Evolutionary conservation across 2,329 filamentous ascomycete genomes (phyloP), one percentile per base, ranked within the genome.

Genomic region (Passalora sequoiae): DNA sequence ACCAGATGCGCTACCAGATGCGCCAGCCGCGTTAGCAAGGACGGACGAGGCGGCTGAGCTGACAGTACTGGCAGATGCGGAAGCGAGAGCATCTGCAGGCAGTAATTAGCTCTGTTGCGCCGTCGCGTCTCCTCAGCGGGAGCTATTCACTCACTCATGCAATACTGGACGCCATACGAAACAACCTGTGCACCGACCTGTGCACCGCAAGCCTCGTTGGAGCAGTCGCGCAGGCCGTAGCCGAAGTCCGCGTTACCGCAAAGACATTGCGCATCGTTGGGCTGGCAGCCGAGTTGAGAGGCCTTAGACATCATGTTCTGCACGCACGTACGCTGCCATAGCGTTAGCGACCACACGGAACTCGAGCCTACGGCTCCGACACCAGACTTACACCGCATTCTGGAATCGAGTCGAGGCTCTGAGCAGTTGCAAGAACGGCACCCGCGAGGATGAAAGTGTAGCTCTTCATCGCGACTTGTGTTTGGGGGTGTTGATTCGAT

Each of bases 221-320:
- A 47, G 54, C 65, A 67, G 51, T 67, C 65, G 40, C 65, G 62
- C 19, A 67, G 56, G 50, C 65, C 65, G 51, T 61, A 65, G 45
- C 62, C 62, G 50, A 66, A 67, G 47, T 60, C 48, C 29, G 53
- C 54, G 42, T 61, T 53, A 32, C 44, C 47, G 60, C 65, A 67
- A 53, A 62, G 61, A 60, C 65, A 67, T 19, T 46, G 48, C 16
- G 58, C 54, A 51, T 67, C 58, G 47, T 54, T 55, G 12, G 24
- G 32, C 20, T 22, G 19, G 56, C 65, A 67, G 43, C 58, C 58
- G 43, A 66, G 55, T 10, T 46, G 37, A 35, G 40, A 38, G 20
- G 61, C 62, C 30, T 60, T 54, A 27, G 40, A 46, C 42, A 63
- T 44, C 64, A 67, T 66, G 60, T 63, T 63, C 49, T 46, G 52